Evolutionary conservation across 2,329 filamentous ascomycete genomes (phyloP).

Genomic region (Thielaviopsis euricoi): DNA sequence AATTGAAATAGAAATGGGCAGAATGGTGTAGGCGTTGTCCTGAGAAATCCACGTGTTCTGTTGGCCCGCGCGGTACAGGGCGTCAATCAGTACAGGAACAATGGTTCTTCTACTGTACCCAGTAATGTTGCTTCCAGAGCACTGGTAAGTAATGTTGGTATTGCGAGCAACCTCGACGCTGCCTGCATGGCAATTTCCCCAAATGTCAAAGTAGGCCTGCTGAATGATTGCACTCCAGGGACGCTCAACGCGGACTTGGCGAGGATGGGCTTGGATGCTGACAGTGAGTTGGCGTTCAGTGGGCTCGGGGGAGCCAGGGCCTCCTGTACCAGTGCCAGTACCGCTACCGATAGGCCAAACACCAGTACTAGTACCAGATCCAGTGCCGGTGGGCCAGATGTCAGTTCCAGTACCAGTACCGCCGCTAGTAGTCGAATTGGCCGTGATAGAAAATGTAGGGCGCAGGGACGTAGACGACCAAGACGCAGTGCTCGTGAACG

Average conservation of each 20-base stretch:
- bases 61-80: constrained; percentile 3
- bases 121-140: constrained; percentile 1
- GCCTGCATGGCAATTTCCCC: constrained; percentile 5
- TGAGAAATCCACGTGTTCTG: neutral
- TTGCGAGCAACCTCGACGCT: neutral
- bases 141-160: constrained; percentile 4
- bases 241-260: constrained; percentile 2
- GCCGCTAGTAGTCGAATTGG: neutral
- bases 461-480: neutral
- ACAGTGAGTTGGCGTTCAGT: neutral
- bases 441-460: neutral
- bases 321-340: neutral
- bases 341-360: neutral
- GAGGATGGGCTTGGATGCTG: constrained; percentile 2
- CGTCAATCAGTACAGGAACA: constrained; percentile 5
- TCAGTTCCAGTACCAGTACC: neutral
- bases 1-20: constrained; percentile 3
- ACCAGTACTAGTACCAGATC: neutral
- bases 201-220: constrained; percentile 7
- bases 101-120: constrained; percentile 1
- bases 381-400: neutral
- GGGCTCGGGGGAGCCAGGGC: neutral
- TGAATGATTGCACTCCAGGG: constrained; percentile 5
- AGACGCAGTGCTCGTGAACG: neutral
- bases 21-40: neutral